Conservation (phyloP, 129 eudicot species). For the Gnaphalium uliginosum region DNA sequence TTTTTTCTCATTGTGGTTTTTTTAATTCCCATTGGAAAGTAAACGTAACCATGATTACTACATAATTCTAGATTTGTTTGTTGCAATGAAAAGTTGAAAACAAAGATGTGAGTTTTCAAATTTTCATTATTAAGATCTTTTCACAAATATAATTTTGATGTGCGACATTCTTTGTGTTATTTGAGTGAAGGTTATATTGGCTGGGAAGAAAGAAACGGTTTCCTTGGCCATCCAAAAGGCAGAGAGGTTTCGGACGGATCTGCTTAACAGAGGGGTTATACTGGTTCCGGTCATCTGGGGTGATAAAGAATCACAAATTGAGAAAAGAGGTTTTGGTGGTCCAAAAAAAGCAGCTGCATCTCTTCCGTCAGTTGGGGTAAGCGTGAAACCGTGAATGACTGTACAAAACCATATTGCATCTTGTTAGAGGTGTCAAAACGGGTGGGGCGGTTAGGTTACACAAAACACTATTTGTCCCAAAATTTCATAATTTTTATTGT, state of each 20-base stretch:
- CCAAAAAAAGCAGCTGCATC: slow-evolving; percentile 62
- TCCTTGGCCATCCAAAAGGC: slow-evolving; percentile 75
- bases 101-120: not conserved
- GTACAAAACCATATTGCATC: slow-evolving; percentile 3
- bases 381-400: slow-evolving; percentile 32
- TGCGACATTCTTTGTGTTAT: not conserved
- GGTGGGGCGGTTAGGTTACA: not conserved
- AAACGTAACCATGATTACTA: not conserved
- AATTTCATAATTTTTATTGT: not conserved
- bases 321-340: slow-evolving; percentile 86
- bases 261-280: slow-evolving; percentile 84
- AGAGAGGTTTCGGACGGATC: slow-evolving; percentile 85
- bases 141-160: not conserved
- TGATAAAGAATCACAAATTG: slow-evolving; percentile 45
- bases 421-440: slow-evolving; percentile 9
- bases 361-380: slow-evolving; percentile 96
- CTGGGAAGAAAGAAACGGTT: slow-evolving; percentile 86
- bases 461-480: not conserved
- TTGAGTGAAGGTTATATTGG: slow-evolving; percentile 77
- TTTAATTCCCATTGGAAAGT: not conserved
- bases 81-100: not conserved
- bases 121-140: not conserved
- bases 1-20: not conserved
- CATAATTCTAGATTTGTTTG: not conserved
- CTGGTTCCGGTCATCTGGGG: slow-evolving; percentile 89